These are phyloP conservation scores for Blastomyces parvus DNA, from an alignment of 2,329 filamentous ascomycete species.

Conservation along the genomic window DNA sequence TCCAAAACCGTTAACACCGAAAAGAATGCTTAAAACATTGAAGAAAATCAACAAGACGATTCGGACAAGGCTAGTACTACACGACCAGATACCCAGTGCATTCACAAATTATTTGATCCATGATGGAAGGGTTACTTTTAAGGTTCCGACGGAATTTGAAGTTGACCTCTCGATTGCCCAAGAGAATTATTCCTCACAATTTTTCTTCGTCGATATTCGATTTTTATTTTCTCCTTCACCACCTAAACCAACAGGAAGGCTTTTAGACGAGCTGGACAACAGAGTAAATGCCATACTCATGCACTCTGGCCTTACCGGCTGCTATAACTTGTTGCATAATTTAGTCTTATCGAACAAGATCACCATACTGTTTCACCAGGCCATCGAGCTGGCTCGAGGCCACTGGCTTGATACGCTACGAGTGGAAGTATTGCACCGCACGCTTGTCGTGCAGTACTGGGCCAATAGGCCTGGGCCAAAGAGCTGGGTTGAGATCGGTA, in stretches of 20 bases:
- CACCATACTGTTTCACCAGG: constrained; percentile 69
- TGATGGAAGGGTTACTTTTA: constrained; percentile 84
- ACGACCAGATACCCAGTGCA: constrained; percentile 70
- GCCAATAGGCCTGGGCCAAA: constrained; percentile 58
- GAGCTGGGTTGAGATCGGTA: constrained; percentile 84
- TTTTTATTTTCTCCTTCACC: constrained; percentile 67
- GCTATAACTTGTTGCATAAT: constrained; percentile 80
- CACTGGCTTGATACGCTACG: constrained; percentile 71
- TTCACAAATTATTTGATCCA: constrained; percentile 69
- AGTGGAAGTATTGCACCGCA: constrained; percentile 70
- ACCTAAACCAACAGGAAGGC: constrained; percentile 51
- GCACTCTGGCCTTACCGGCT: constrained; percentile 62
- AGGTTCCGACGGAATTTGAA: constrained; percentile 75
- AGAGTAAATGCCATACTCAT: constrained; percentile 63
- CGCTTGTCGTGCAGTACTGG: constrained; percentile 89
- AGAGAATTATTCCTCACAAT: constrained; percentile 72
- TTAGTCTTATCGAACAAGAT: constrained; percentile 87
- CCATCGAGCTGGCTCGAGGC: constrained; percentile 55
- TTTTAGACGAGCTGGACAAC: constrained; percentile 58
- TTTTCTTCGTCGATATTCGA: constrained; percentile 89
- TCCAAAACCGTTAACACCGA: constrained; percentile 58
- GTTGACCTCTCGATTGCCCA: constrained; percentile 84
- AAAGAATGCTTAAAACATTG: constrained; percentile 64
- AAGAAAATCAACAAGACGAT: constrained; percentile 76
- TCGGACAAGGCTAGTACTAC: constrained; percentile 70